Base-by-base conservation (phyloP, 129 eudicot genomes). In the Artemisia argyi region DNA sequence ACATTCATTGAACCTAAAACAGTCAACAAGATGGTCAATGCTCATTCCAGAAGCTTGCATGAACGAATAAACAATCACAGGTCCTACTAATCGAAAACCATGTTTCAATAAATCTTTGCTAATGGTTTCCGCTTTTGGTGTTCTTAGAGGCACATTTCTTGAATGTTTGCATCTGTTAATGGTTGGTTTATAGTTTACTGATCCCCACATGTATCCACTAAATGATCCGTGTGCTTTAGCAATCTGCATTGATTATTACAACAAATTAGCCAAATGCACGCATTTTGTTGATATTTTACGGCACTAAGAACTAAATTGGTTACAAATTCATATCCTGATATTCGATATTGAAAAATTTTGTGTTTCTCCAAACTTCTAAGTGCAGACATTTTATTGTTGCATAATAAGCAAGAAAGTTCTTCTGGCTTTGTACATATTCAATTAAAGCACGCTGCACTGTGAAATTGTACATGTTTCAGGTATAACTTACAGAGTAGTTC, bases 31-130 rank as follows among this genome's bases (percentile, higher is more conserved):
- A 85, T 94, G 99, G 79, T 94, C 99, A 72, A 90, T 88, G 66
- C 91, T 85, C 91, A 94, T 85, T 44, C 99, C 99, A 6, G 91
- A 88, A 11, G 99, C 99, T 78, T 94, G 99, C 93, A 90, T 90
- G 91, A 94, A 94, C 6, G 99, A 94, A 44, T 94, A 85, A 17
- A 87, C 86, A 22, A 94, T 88, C 60, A 94, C 99, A 3, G 97
- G 97, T 1, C 99, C 99, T 14, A 94, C 99, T 20, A 88, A 69
- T 7, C 96, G 83, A 59, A 94, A 90, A 57, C 99, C 97, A 24
- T 82, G 81, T 65, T 88, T 89, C 73, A 84, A 7, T 51, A 94
- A 80, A 49, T 94, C 99, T 77, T 84, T 94, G 88, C 99, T 94
- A n/a, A 94, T 82, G 66, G 79, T 75, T 76, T 94, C 99, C 0